Evolutionary conservation across 139 green algal species (phyloP), one percentile per base, ranked within the genome.

Genomic region (Yamagishiella unicocca): DNA sequence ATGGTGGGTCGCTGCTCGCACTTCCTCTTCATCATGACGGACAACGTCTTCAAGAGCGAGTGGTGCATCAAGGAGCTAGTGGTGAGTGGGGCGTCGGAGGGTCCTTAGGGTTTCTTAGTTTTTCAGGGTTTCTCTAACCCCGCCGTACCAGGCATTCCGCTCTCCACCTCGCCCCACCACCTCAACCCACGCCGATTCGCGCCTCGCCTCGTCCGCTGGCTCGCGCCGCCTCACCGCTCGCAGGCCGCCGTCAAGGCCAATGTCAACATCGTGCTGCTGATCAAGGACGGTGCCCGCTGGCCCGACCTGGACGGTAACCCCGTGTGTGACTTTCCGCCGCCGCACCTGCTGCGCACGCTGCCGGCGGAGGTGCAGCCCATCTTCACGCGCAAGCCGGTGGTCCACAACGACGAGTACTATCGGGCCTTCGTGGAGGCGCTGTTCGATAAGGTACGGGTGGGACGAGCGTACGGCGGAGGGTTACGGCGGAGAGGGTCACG

Each of bases 351-450:
- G 70, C 46, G 54, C 55, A 58, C 72, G 29, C 84, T 89, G 42
- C 84, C 84, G 35, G 17, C 75, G 8, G 72, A 89, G 84, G 71
- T 83, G 58, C 84, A 83, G 72, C 53, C 37, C 29, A 73, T 89
- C 37, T 89, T 89, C 71, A 84, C n/a, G 7, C 42, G 43, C 58
- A 82, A 83, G 54, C 68, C 84, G 19, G 61, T 89, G 37, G 64
- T 83, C 42, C 84, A 89, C 71, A 83, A 81, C 55, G 84, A 89
- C 55, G 84, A 89, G 71, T 89, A 89, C 84, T 89, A 89, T 73
- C 71, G 68, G 12, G 83, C 68, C 9, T 88, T 87, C 9, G 81
- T 87, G 81, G 81, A 87, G 42, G 67, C 67, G 66, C 81, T 87
- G 61, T 85, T 85, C 17, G 79, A 85, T 29, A 85, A 85, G 79